Conservation (phyloP, 257 asterid genomes). For the Fraxinus cuspidata region DNA sequence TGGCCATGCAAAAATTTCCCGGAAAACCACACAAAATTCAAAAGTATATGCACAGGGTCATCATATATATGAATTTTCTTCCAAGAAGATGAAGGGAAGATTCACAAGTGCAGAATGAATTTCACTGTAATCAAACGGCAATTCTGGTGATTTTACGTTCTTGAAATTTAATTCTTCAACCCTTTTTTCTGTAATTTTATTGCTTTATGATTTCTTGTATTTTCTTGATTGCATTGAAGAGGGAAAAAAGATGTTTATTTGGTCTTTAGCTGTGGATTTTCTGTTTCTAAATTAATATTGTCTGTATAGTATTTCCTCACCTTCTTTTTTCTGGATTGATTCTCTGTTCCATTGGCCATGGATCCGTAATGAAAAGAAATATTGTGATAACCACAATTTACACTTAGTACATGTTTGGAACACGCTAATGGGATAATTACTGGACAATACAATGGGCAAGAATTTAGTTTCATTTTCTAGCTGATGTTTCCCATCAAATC, state of each 20-base stretch:
- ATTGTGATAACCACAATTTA: neutral
- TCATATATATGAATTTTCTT: conserved; percentile 6
- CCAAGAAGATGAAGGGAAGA: conserved; percentile 31
- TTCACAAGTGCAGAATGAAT: conserved; percentile 12
- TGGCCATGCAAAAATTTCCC: neutral
- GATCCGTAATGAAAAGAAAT: neutral
- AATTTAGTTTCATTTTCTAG: neutral
- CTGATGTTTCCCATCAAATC: neutral
- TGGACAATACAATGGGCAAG: neutral
- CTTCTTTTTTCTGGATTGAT: neutral
- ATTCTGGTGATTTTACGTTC: neutral
- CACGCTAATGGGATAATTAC: neutral
- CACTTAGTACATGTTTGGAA: neutral
- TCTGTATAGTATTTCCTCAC: neutral
- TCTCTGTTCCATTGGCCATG: neutral
- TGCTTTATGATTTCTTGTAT: neutral
- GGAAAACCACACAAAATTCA: neutral
- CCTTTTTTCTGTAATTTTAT: neutral
- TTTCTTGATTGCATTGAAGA: neutral
- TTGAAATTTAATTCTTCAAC: conserved; percentile 15
- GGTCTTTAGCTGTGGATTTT: neutral
- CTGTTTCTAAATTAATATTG: neutral
- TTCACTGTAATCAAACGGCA: neutral
- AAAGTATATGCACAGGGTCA: neutral
- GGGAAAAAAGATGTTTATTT: neutral